Base-by-base conservation (phyloP, 2,329 filamentous ascomycete species). In the Cladosporium sp. region DNA sequence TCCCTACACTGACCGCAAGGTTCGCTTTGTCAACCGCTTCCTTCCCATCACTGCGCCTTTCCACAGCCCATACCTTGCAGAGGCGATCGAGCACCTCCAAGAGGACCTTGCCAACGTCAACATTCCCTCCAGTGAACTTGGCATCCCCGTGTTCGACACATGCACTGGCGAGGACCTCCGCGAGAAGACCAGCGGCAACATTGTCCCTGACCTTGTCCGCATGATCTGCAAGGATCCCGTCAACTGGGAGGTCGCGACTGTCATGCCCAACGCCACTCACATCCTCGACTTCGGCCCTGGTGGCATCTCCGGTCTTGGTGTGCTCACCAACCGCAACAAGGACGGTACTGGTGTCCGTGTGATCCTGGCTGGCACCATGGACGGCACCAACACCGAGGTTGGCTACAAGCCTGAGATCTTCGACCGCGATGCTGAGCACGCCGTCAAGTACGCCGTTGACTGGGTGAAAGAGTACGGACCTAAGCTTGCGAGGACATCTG, bases 361-460 rank as follows among this genome's bases (percentile, higher is more conserved):
- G 71, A 97, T 99, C 71, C 86, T 99, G 66, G 95, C 93, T 52
- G 95, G 96, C 69, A 87, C 92, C n/a, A 90, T 99, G 74, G 92
- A 94, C 74, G 94, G 94, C 61, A 93, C 93, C 24, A 90, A 96
- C 67, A 85, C 86, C 36, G 95, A 98, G 79, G 90, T 99, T 68
- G 95, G 95, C 65, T 99, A 97, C 85, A 99, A 99, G 85, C 91
- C 94, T 2, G 95, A 99, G 81, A 85, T 99, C 61, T 99, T 99
- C 74, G 94, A 99, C 77, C 91, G 95, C 66, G 95, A 99, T 77
- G 92, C 93, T 74, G 92, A 97, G 76, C 88, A 97, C 74, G 93
- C 95, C 5, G 90, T 99, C 75, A 95, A 93, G 79, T 98, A 93
- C 77, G 94, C 95, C 59, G 90, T 93, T 34, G 92, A 99, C 79